Conservation (phyloP, 1,139 yeast genomes). For the Arxiozyma slooffiae region DNA sequence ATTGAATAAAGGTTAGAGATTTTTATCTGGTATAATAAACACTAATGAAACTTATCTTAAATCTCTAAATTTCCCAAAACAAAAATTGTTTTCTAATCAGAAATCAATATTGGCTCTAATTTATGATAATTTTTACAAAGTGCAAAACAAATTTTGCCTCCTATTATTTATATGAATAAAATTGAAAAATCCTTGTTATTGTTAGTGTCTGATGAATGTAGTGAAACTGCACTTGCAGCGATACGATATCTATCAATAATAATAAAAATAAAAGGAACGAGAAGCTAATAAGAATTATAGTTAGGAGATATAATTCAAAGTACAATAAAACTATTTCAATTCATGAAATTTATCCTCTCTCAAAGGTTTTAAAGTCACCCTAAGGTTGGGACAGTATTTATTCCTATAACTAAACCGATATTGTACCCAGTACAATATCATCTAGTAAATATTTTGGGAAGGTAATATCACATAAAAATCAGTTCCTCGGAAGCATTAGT, state of each 20-base stretch:
- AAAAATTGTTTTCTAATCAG: conserved; percentile 21
- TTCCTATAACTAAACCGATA: conserved; percentile 23
- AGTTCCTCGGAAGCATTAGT: conserved; percentile 29
- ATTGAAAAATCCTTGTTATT: conserved; percentile 19
- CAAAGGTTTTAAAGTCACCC: conserved; percentile 24
- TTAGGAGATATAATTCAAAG: conserved; percentile 19
- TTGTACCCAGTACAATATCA: conserved; percentile 24
- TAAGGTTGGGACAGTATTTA: conserved; percentile 22
- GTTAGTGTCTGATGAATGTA: conserved; percentile 23
- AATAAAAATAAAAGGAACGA: conserved; percentile 24
- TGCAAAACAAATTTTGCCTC: conserved; percentile 23
- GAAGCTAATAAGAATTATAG: conserved; percentile 13
- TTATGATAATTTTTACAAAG: conserved; percentile 24
- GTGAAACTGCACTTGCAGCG: conserved; percentile 26
- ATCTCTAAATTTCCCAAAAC: conserved; percentile 20
- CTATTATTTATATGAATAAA: conserved; percentile 21
- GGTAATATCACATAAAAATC: conserved; percentile 25
- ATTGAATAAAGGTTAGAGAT: conserved; percentile 27
- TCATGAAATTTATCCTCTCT: conserved; percentile 21
- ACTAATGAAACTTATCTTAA: conserved; percentile 24
- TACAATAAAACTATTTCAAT: conserved; percentile 15
- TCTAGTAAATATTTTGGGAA: conserved; percentile 23
- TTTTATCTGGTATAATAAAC: conserved; percentile 20
- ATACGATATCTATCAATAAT: conserved; percentile 27
- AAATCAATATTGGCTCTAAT: conserved; percentile 21